phyloP scores from a whole-genome alignment of 116 monocot genomes.

The Cymodocea nodosa region DNA sequence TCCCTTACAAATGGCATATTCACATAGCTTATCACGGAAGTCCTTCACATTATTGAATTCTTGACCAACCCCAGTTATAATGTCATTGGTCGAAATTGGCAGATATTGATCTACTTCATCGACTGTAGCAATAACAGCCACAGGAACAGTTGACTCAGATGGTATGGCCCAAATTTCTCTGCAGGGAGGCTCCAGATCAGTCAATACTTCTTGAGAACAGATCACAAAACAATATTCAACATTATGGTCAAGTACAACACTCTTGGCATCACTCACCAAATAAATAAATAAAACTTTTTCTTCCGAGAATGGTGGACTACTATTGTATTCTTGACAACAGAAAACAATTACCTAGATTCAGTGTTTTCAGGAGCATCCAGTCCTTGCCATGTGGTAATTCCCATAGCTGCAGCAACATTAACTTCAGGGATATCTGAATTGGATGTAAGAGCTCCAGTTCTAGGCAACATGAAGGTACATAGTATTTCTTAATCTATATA shows the following conservation, averaged over 20 bases:
- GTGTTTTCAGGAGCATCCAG: neutral
- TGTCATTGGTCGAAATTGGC: neutral
- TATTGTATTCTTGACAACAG: too few relatives aligned
- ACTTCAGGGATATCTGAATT: conserved; percentile 2
- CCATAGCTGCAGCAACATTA: conserved; percentile 6
- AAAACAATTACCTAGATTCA: conserved; percentile 5
- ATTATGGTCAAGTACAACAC: neutral
- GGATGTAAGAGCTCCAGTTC: neutral
- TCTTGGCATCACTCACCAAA: neutral
- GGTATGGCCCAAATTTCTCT: conserved; percentile 2
- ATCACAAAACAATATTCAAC: neutral
- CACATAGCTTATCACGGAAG: conserved; percentile 23
- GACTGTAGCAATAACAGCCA: neutral
- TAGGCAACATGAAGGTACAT: conserved; percentile 9
- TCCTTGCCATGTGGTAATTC: neutral
- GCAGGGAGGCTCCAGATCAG: neutral
- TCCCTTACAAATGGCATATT: conserved; percentile 22
- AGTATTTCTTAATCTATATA: neutral
- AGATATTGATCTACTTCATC: conserved; percentile 1
- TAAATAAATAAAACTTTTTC: too few relatives aligned
- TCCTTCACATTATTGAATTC: conserved; percentile 34
- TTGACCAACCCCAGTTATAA: conserved; percentile 24
- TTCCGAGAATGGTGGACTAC: too few relatives aligned
- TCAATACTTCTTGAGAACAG: neutral
- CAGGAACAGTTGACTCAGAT: conserved; percentile 2